Base-by-base conservation (phyloP, 768 basidiomycete species). In the Astraeus odoratus region DNA sequence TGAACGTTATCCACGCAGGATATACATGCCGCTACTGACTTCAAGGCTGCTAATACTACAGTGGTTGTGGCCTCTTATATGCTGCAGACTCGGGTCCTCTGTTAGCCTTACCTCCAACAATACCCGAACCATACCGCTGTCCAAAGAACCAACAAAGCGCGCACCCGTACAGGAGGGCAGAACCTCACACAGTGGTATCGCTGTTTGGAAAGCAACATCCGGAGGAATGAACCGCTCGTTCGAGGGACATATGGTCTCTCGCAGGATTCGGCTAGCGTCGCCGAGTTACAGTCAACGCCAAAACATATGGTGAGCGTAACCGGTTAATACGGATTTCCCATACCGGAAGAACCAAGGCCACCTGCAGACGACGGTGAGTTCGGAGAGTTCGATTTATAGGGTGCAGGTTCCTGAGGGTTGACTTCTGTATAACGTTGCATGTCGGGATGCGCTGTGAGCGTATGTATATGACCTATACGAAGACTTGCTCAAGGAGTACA, bases 361-460 rank as follows among this genome's bases (percentile, higher is more conserved):
- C 87, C 86, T 2, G 73, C 70, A 43, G 69, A 79, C 38, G 86
- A 89, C 58, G 86, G 86, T 83, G 50, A 22, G 75, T 48, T 2
- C 4, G 3, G 48, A 8, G 25, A 19, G 34, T 40, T 22, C 12
- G 22, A 23, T n/a, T 2, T 16, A 30, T 4, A 23, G 42, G 18
- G 19, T 35, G 24, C 25, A 41, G 35, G 30, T 30, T 30, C 18
- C 31, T 35, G 13, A 42, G 12, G 18, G 23, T 13, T 39, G 13
- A 29, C n/a, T n/a, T 4, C 8, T 27, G 13, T 52, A 92, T 90
- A 92, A 64, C 93, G 91, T 62, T 95, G 91, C 69, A 94, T 94
- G 91, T 91, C 89, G 2, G 88, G 88, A 24, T 95, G 92, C 57
- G 86, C 90, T 0, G 65, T 93, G n/a, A 94, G 92, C 61, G 23